Conservation (phyloP, 1,139 yeast species). For the Eremothecium cymbalariae region DNA sequence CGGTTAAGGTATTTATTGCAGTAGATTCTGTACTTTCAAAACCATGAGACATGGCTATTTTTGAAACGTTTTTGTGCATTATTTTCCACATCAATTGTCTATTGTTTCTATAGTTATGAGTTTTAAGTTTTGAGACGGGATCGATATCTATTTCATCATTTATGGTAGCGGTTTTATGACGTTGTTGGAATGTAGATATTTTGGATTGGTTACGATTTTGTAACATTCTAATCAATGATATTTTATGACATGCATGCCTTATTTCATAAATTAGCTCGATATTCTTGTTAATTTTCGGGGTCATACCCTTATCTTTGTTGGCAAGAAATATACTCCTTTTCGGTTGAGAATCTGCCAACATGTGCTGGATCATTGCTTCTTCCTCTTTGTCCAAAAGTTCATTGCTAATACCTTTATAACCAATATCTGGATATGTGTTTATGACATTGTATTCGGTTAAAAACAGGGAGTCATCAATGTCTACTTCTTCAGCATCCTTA, state of each 20-base stretch:
- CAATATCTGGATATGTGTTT: conserved; percentile 69
- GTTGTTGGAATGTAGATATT: conserved; percentile 19
- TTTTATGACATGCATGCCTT: conserved; percentile 78
- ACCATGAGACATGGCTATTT: conserved; percentile 86
- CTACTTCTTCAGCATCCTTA: conserved; percentile 25
- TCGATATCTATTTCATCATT: conserved; percentile 64
- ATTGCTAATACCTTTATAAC: conserved; percentile 46
- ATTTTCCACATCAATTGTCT: conserved; percentile 56
- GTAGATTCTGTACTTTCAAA: conserved; percentile 75
- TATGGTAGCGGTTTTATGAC: conserved; percentile 32
- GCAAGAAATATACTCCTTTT: conserved; percentile 30
- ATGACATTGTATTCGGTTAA: conserved; percentile 76
- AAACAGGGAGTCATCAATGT: conserved; percentile 38
- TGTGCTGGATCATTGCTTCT: conserved; percentile 35
- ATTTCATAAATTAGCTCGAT: conserved; percentile 79
- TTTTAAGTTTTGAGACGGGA: conserved; percentile 58
- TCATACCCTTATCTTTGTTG: conserved; percentile 47
- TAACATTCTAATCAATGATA: conserved; percentile 83
- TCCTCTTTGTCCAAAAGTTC: conserved; percentile 45
- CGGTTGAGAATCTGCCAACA: conserved; percentile 30
- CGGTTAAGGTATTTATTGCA: conserved; percentile 75
- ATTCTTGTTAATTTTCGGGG: conserved; percentile 53
- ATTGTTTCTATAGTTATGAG: conserved; percentile 51
- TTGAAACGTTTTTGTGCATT: conserved; percentile 62
- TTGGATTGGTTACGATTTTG: conserved; percentile 41